Conservation (phyloP, 495 filamentous ascomycete species). For the Hamigera avellanea region DNA sequence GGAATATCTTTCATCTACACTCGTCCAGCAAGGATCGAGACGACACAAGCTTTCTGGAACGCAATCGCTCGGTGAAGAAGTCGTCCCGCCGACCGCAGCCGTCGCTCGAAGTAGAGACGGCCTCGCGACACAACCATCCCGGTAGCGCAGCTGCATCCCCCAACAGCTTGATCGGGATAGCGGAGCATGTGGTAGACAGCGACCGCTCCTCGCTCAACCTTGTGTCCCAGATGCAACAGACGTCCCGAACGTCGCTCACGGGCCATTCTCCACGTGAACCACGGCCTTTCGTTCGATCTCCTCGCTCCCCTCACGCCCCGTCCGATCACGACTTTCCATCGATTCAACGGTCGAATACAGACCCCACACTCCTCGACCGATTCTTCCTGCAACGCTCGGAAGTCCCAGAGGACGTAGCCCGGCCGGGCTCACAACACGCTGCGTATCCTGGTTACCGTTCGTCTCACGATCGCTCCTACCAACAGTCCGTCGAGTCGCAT, state of each 20-base stretch:
- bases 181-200: neutral
- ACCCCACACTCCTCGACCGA: neutral
- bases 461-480: neutral
- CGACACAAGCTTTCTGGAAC: neutral
- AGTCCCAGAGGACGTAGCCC: neutral
- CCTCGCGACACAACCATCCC: neutral
- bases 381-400: neutral
- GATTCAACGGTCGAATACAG: neutral
- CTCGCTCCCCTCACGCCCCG: neutral
- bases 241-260: neutral
- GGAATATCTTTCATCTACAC: neutral
- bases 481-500: neutral
- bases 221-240: neutral
- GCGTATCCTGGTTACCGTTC: too few species aligned
- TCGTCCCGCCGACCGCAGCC: neutral
- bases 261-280: neutral
- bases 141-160: neutral
- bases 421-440: neutral
- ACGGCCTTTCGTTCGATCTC: neutral
- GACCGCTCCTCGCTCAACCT: neutral
- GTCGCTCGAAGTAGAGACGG: neutral
- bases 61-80: neutral
- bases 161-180: neutral
- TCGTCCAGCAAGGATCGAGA: neutral
- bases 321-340: neutral